Base-by-base conservation (phyloP, 2,329 filamentous ascomycete genomes). In the Exophiala dermatitidis region DNA sequence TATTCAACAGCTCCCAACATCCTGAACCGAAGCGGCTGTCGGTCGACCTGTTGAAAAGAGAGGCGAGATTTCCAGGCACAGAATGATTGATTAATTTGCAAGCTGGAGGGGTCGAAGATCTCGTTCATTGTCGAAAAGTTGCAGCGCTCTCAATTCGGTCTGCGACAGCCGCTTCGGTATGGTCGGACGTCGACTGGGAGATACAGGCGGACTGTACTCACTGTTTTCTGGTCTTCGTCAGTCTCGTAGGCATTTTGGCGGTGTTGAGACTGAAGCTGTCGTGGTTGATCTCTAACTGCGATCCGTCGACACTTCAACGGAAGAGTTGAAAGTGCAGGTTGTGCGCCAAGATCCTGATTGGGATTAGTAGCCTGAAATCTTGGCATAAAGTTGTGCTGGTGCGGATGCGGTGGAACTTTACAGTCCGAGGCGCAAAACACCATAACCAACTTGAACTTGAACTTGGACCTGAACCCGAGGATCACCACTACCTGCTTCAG, bases 171-270 rank as follows among this genome's bases (percentile, higher is more conserved):
- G 34, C 4, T 37, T 26, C 42, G 30, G 36, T 26, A 10, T 9
- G 28, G 12, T 26, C 28, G 8, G 36, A 29, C 12, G 26, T 28
- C 26, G 32, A 5, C 12, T 4, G 28, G 52, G 44, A 32, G 12
- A 26, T 44, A 34, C 19, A 29, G 36, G 33, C n/a, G 41, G 19
- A 10, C 41, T 29, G 12, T 51, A 50, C 71, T 71, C 68, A 73
- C 72, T 69, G 67, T 66, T 75, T 75, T 67, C 73, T 69, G 64
- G 73, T 75, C 68, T 75, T 74, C 54, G 71, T 70, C 65, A 75
- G 69, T 70, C 73, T 72, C 68, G 73, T 75, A 72, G 73, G 73
- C 73, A 75, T 75, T 66, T 72, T 73, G 72, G 70, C 70, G 70
- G 65, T 62, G 66, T 56, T 54, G 54, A 54, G 55, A 54, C 49